These are phyloP conservation scores for Tausonia pullulans DNA, from an alignment of 1,284 basidiomycete species.

Conservation along the genomic window DNA sequence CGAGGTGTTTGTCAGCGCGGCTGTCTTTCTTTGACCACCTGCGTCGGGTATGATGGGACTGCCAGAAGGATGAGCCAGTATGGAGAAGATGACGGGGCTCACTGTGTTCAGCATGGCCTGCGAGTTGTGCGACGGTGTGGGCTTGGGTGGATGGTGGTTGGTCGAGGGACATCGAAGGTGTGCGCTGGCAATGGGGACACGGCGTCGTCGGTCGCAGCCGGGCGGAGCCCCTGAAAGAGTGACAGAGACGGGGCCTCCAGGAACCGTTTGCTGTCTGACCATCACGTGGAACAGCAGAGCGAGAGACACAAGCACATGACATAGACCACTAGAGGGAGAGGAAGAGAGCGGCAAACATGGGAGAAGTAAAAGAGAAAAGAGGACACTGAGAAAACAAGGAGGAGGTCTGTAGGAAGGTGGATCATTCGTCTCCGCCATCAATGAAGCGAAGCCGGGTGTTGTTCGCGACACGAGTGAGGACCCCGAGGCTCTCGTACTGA, in stretches of 20 bases:
- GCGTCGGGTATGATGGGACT: no score
- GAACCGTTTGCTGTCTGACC: no score
- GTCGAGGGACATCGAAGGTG: no score
- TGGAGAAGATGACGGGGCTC: no score
- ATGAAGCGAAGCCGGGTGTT: slow-evolving; percentile 53
- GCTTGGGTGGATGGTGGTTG: no score
- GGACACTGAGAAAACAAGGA: background rate
- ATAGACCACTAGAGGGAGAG: background rate
- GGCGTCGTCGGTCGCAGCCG: no score
- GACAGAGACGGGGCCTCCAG: background rate
- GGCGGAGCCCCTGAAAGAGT: background rate
- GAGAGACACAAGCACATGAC: background rate
- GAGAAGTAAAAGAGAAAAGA: background rate
- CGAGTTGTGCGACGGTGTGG: no score
- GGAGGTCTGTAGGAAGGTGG: background rate
- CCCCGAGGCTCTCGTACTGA: slow-evolving; percentile 71
- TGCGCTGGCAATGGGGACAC: no score
- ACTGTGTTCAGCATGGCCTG: no score
- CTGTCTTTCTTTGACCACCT: no score
- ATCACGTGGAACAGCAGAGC: background rate
- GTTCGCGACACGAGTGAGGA: slow-evolving; percentile 63
- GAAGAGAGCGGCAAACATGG: background rate
- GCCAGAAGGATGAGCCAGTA: no score
- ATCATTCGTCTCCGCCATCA: slow-evolving; percentile 19
- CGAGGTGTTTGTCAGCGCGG: no score